phyloP scores from a whole-genome alignment of 768 basidiomycete genomes.

The Tubosaeta sp. region DNA sequence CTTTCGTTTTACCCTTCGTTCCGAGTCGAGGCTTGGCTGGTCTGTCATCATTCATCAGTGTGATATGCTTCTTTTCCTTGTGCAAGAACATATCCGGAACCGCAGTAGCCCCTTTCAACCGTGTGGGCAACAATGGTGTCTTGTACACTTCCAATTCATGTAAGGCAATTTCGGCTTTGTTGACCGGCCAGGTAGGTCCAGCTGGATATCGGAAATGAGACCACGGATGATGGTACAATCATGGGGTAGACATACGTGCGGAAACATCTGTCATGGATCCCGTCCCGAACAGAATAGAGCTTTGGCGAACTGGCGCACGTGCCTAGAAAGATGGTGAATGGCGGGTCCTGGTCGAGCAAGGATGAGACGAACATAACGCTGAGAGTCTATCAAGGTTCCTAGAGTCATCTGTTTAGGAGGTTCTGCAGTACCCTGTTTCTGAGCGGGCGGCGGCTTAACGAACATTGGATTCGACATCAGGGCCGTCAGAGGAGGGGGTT shows the following conservation, averaged over 20 bases:
- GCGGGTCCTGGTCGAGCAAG: not conserved
- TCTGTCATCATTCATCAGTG: conserved; percentile 61
- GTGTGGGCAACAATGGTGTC: conserved; percentile 72
- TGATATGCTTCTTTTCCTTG: conserved; percentile 37
- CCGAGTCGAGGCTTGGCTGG: conserved; percentile 46
- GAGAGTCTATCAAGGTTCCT: conserved; percentile 55
- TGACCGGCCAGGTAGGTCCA: conserved; percentile 34
- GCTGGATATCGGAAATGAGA: conserved; percentile 14
- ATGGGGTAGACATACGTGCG: conserved; percentile 27
- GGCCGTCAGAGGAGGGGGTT: conserved; percentile 63
- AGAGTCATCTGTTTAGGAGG: conserved; percentile 42
- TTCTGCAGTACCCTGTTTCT: conserved; percentile 19
- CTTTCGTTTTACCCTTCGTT: conserved; percentile 35
- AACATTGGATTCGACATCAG: conserved; percentile 67
- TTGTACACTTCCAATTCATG: conserved; percentile 75
- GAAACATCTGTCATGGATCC: conserved; percentile 32
- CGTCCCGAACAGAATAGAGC: conserved; percentile 46
- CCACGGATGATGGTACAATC: conserved; percentile 4
- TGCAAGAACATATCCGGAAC: conserved; percentile 65
- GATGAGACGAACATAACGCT: conserved; percentile 45
- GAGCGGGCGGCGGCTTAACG: conserved; percentile 51
- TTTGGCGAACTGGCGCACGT: conserved; percentile 49
- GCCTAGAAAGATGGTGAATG: conserved; percentile 31
- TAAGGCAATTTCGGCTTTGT: conserved; percentile 61
- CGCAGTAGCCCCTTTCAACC: conserved; percentile 36